phyloP scores from a whole-genome alignment of 208 protist species.

The Wallacemonas rigidus region DNA sequence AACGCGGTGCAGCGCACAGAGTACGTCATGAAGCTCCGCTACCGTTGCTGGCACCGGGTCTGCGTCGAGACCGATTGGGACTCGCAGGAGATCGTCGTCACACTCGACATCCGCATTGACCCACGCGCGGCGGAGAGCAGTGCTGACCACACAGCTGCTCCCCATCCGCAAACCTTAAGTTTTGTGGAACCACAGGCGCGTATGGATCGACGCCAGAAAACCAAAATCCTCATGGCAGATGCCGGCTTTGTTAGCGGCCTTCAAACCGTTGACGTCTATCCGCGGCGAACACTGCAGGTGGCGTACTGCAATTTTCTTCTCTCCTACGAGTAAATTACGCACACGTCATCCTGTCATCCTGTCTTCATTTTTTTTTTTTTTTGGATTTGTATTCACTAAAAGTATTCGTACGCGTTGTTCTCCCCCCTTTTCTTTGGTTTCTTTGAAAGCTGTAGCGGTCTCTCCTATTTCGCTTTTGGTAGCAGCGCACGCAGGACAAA shows the following conservation, averaged over 20 bases:
- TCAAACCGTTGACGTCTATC: constrained; percentile 36
- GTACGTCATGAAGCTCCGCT: constrained; percentile 15
- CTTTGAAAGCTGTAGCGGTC: neutral
- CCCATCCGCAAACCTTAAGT: neutral
- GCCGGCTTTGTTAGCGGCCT: constrained; percentile 25
- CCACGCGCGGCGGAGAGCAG: neutral
- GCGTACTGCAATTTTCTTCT: constrained; percentile 49
- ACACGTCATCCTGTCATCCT: neutral
- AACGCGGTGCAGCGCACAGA: neutral
- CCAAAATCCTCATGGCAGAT: constrained; percentile 26
- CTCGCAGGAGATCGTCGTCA: constrained; percentile 19
- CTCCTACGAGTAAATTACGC: constrained; percentile 20
- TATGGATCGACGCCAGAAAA: neutral
- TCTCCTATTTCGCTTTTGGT: too few species aligned
- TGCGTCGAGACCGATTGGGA: constrained; percentile 25
- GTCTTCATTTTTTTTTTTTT: constrained; percentile 21
- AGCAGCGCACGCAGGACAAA: too few species aligned
- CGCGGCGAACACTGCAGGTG: constrained; percentile 34
- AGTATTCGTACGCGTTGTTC: too few species aligned
- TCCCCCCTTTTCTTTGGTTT: neutral
- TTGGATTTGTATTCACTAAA: neutral
- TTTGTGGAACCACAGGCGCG: constrained; percentile 1
- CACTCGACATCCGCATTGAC: constrained; percentile 17
- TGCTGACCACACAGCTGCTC: neutral
- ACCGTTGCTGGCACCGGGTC: constrained; percentile 29